Evolutionary conservation across 805 yeast species (phyloP).

Genomic region (Candida oleophila): DNA sequence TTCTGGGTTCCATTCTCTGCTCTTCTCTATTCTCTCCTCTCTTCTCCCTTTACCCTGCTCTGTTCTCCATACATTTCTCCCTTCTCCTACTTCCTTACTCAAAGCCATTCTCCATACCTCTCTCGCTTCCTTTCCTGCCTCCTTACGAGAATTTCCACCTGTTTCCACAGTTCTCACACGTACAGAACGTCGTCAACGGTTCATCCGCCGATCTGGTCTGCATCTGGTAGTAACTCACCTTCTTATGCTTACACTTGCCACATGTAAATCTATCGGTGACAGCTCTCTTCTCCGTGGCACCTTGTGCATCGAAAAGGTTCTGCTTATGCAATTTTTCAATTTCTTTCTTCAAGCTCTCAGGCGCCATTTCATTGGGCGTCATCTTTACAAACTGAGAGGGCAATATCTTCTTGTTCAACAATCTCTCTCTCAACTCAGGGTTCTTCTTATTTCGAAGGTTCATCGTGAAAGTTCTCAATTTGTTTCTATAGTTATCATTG

Average conservation of each 20-base stretch:
- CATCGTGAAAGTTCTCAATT: constrained; percentile 81
- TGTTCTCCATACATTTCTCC: not conserved
- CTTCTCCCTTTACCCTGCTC: not conserved
- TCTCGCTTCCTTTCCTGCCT: not conserved
- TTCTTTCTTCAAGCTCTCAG: constrained; percentile 83
- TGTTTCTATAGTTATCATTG: constrained; percentile 68
- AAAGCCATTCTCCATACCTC: not conserved
- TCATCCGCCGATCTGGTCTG: constrained; percentile 99
- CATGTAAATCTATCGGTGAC: constrained; percentile 96
- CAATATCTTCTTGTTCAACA: constrained; percentile 63
- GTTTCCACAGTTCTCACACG: constrained; percentile 96
- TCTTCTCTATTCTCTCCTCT: not conserved
- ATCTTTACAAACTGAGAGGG: constrained; percentile 70
- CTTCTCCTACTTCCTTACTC: not conserved
- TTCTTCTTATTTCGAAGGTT: constrained; percentile 87
- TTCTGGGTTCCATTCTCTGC: not conserved
- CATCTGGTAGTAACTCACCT: constrained; percentile 95
- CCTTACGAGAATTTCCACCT: constrained; percentile 93
- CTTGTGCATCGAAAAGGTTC: constrained; percentile 94
- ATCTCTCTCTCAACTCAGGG: constrained; percentile 73
- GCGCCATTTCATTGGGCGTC: constrained; percentile 95
- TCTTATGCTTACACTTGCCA: constrained; percentile 96
- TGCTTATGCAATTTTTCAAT: constrained; percentile 82
- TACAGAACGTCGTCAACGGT: constrained; percentile 96
- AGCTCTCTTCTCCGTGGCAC: constrained; percentile 94